A percentile compares a stretch with the other conserved stretches of the same genome.
Conservation (phyloP, 1,139 yeast species). For the Protomyces inouyei region DNA sequence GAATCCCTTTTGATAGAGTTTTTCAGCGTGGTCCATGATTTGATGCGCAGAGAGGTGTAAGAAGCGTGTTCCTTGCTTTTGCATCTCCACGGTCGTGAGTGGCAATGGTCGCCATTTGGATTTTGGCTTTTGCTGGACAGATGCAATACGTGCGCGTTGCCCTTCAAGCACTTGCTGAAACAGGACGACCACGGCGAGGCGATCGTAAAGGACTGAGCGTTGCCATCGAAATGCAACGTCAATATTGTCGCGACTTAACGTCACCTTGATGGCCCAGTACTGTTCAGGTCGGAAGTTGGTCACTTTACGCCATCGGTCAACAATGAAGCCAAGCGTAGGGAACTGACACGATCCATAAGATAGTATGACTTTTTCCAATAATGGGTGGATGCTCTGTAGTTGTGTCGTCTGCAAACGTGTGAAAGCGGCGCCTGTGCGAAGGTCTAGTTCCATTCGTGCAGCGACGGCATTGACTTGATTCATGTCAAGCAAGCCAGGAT, state of each 20-base stretch:
- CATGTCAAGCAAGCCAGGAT: conserved; percentile 61
- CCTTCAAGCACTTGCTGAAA: conserved; percentile 60
- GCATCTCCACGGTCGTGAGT: conserved; percentile 90
- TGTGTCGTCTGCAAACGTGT: conserved; percentile 67
- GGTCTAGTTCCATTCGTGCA: conserved; percentile 80
- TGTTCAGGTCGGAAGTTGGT: conserved; percentile 66
- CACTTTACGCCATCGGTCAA: conserved; percentile 81
- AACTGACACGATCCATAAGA: conserved; percentile 77
- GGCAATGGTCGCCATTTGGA: conserved; percentile 80
- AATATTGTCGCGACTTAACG: conserved; percentile 40
- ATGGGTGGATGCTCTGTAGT: conserved; percentile 40
- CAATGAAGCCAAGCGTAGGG: conserved; percentile 94
- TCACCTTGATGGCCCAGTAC: conserved; percentile 67
- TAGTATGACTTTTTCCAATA: conserved; percentile 32
- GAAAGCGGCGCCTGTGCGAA: conserved; percentile 84
- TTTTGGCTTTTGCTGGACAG: conserved; percentile 59
- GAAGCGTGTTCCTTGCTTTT: conserved; percentile 71
- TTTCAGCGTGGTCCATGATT: conserved; percentile 61
- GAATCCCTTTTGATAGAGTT: conserved; percentile 75
- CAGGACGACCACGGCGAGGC: conserved; percentile 55
- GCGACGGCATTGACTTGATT: conserved; percentile 75
- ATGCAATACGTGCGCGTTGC: conserved; percentile 50
- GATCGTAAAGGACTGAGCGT: conserved; percentile 66
- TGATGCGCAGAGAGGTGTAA: conserved; percentile 77
- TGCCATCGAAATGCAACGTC: conserved; percentile 58